These are phyloP conservation scores for Trametes cingulata DNA, from an alignment of 768 basidiomycete genomes.

Conservation along the genomic window DNA sequence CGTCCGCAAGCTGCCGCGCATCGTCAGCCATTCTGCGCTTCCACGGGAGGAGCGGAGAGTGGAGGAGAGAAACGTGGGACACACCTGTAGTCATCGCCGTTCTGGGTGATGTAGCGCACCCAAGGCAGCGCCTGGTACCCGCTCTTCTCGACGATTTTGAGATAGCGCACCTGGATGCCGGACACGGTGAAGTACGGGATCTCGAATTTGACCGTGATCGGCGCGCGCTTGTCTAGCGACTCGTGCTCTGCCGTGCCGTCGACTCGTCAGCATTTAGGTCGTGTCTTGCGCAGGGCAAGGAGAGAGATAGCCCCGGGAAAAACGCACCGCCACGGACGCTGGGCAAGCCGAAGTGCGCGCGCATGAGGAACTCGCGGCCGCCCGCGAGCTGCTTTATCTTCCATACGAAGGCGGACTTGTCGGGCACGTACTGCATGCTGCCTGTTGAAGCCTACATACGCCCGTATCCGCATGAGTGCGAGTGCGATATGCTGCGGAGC, in stretches of 20 bases:
- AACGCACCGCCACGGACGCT: slow-evolving; percentile 85
- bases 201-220: slow-evolving; percentile 97
- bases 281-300: too few species aligned
- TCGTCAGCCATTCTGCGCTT: neutral
- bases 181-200: slow-evolving; percentile 99
- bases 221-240: slow-evolving; percentile 77
- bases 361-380: slow-evolving; percentile 95
- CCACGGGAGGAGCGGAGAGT: neutral
- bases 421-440: slow-evolving; percentile 94
- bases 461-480: neutral
- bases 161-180: slow-evolving; percentile 95
- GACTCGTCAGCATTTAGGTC: too few species aligned
- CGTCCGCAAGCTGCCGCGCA: slow-evolving; percentile 56
- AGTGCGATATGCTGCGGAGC: neutral
- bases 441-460: slow-evolving; percentile 84
- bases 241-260: slow-evolving; percentile 60
- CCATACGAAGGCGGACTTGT: slow-evolving; percentile 98
- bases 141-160: slow-evolving; percentile 98
- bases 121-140: slow-evolving; percentile 96
- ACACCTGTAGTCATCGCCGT: slow-evolving; percentile 89
- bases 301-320: neutral
- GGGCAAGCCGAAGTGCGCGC: slow-evolving; percentile 96
- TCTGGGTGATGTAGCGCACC: slow-evolving; percentile 93
- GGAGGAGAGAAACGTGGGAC: slow-evolving; percentile 5
- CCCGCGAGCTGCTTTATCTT: slow-evolving; percentile 98